Base-by-base conservation (phyloP, 176 grass and related monocot species). In the Cocos nucifera region DNA sequence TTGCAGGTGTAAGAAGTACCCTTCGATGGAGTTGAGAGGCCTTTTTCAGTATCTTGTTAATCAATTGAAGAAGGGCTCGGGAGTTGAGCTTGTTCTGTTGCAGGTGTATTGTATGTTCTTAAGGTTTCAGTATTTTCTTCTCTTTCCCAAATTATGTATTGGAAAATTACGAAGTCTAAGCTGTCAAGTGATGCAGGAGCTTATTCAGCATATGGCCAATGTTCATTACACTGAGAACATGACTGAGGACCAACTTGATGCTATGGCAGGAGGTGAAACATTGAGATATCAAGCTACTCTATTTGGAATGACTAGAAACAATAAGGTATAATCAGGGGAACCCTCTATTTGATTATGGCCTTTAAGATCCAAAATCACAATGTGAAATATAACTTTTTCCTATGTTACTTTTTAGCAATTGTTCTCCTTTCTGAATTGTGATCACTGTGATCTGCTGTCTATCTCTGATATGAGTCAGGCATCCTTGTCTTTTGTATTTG, bases 161-260 rank as follows among this genome's bases (percentile, higher is more conserved):
- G 17, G 61, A 51, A 73, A n/a, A 23, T 49, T 56, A 52, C 12
- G 63, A 53, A 17, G 49, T 60, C 9, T 73, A 54, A 67, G 55
- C 24, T 58, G 12, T 58, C 58, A 17, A 61, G 15, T 49, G 25
- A 63, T 83, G 55, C 80, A 97, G 93, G 88, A 98, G 56, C 79
- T 98, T 66, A 89, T 98, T 83, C 87, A 98, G 74, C 88, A 98
- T 86, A 98, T 98, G 94, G 94, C 94, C 24, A 98, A 93, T 81
- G 88, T 98, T 58, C 94, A 98, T 49, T 89, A 86, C 67, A 98
- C 88, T 1, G 94, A 98, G 75, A 98, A 98, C 73, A 86, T 98
- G 83, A 98, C 94, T 14, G 94, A 93, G 69, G 94, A 98, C 63
- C 94, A 98, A 73, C 84, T 98, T 50, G 82, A 92, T 65, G 88